Evolutionary conservation across 2,329 filamentous ascomycete species (phyloP).

Genomic region (Xylaria multiplex): DNA sequence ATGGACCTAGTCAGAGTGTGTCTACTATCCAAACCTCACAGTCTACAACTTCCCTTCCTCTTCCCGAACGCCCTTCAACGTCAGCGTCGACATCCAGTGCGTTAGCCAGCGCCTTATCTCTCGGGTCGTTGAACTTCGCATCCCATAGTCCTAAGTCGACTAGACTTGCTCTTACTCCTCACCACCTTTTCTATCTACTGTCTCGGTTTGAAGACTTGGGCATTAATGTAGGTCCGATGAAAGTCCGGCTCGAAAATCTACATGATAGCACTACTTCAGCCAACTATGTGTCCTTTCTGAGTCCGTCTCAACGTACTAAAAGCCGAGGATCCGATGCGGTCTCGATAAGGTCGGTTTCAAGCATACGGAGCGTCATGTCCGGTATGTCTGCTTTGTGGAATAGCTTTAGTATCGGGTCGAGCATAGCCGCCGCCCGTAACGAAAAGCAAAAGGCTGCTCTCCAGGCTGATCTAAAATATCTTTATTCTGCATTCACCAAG

Average conservation of each 20-base stretch:
- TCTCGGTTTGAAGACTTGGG: conserved; percentile 93
- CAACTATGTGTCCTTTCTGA: conserved; percentile 96
- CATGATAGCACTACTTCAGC: conserved; percentile 86
- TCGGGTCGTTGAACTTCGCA: conserved; percentile 84
- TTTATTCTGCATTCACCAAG: conserved; percentile 98
- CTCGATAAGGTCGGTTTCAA: conserved; percentile 95
- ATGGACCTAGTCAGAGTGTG: conserved; percentile 74
- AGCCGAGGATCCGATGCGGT: conserved; percentile 83
- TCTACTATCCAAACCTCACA: conserved; percentile 66
- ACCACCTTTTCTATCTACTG: conserved; percentile 95
- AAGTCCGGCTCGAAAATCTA: conserved; percentile 92
- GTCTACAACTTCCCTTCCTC: conserved; percentile 64
- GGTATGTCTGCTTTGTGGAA: conserved; percentile 95
- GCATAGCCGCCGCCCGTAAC: conserved; percentile 81
- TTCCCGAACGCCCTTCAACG: conserved; percentile 70
- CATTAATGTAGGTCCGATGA: conserved; percentile 94
- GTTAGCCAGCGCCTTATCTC: conserved; percentile 85
- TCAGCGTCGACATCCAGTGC: conserved; percentile 76
- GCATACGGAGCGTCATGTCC: conserved; percentile 96
- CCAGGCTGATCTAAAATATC: conserved; percentile 89
- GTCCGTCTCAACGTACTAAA: conserved; percentile 82
- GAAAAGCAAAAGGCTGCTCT: conserved; percentile 90
- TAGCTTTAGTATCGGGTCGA: conserved; percentile 82
- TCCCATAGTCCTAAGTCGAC: conserved; percentile 88
- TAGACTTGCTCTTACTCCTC: conserved; percentile 90